Evolutionary conservation across 768 basidiomycete species (phyloP), one percentile per base, ranked within the genome.

Genomic region (Boletellus sp.): DNA sequence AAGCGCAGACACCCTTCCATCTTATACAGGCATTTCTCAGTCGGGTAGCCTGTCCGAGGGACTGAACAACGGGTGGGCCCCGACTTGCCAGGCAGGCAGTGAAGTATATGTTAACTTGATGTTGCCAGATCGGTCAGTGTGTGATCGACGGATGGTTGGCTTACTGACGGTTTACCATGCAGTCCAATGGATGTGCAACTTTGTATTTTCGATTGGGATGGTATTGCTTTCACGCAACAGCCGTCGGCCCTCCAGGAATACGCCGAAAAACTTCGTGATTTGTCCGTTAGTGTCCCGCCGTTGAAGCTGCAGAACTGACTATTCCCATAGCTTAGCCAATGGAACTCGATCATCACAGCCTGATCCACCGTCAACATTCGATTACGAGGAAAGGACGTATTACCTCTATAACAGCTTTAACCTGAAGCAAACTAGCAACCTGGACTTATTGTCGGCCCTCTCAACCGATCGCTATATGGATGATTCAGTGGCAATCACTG

Each of bases 161-260:
- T 43, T 31, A 15, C 47, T 59, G 41, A 58, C 38, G 31, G 38
- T 37, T 38, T 45, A 32, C 20, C 8, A 26, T 43, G 45, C 51
- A 84, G 83, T 20, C 74, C 79, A 12, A 73, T 83, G 72, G 84
- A 87, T 58, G 57, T 84, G 31, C 80, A 74, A 26, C 68, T 87
- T 46, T 69, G 74, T 24, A 59, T 73, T 20, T 69, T 71, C 26
- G 67, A 73, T 43, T 64, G 62, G 38, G 54, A 50, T n/a, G 22
- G 51, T 6, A 43, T 78, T 15, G 19, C 59, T 1, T 50, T 52
- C 12, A 51, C 57, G 23, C 56, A 66, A n/a, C 71, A 71, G 55
- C 83, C 82, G 36, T 33, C 52, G 13, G 68, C 59, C 34, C 57
- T 86, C 47, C 62, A 61, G 48, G 54, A 66, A 23, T 84, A 85